Percentiles rank a stretch among this genome's conserved stretches.
phyloP scores from a whole-genome alignment of 164 flowering plant genomes.

The Vitis rotundifolia region DNA sequence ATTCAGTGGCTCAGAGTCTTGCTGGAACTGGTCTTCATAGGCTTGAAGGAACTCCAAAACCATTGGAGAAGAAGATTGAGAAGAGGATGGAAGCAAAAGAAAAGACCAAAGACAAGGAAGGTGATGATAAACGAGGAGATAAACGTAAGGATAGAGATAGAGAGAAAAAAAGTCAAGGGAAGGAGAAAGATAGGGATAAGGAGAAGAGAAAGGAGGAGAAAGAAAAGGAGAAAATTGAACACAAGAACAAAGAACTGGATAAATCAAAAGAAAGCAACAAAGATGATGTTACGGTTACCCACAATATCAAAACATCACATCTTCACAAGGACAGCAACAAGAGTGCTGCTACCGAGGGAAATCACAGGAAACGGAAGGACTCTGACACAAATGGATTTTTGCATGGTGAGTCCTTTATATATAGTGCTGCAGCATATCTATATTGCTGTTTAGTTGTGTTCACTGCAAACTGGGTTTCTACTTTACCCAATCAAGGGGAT shows the following conservation, averaged over 20 bases:
- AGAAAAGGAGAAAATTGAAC: slow-evolving; percentile 33
- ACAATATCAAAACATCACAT: slow-evolving; percentile 14
- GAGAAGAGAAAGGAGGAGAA: slow-evolving; percentile 51
- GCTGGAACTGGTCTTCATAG: slow-evolving; percentile 24
- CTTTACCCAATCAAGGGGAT: not conserved
- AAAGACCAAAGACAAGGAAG: slow-evolving; percentile 29
- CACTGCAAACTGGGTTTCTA: not conserved
- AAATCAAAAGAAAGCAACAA: slow-evolving; percentile 30
- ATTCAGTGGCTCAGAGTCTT: slow-evolving; percentile 21
- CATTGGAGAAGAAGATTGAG: slow-evolving; percentile 32
- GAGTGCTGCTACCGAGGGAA: slow-evolving; percentile 29
- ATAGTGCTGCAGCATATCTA: not conserved
- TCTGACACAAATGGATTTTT: slow-evolving; percentile 52
- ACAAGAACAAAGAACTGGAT: slow-evolving; percentile 31
- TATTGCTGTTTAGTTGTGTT: not conserved
- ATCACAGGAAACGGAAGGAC: slow-evolving; percentile 55
- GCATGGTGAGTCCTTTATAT: slow-evolving; percentile 59
- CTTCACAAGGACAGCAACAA: slow-evolving; percentile 28
- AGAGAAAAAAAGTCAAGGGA: slow-evolving; percentile 37
- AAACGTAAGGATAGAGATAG: slow-evolving; percentile 35
- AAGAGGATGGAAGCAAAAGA: slow-evolving; percentile 27
- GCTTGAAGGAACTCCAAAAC: slow-evolving; percentile 32
- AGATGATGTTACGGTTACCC: slow-evolving; percentile 17
- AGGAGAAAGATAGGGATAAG: slow-evolving; percentile 41
- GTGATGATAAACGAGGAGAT: slow-evolving; percentile 28